Conservation (phyloP, 306 rosid genomes). For the Begonia masoniana region DNA sequence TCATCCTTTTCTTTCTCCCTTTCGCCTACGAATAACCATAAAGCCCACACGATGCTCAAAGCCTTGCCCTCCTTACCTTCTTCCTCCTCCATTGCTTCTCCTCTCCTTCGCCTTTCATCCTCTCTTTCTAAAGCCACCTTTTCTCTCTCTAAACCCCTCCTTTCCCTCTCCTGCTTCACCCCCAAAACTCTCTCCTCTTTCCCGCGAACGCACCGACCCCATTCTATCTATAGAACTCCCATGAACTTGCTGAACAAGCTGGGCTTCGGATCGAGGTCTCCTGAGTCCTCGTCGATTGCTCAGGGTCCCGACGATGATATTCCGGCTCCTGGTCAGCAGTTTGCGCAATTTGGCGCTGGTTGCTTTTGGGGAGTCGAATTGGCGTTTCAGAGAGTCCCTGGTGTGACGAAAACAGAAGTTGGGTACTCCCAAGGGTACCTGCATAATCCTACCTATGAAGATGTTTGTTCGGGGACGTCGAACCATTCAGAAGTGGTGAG, state of each 20-base stretch:
- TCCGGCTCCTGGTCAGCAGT: slow-evolving; percentile 69
- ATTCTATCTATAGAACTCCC: slow-evolving; percentile 24
- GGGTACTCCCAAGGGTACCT: slow-evolving; percentile 72
- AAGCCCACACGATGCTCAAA: slow-evolving; percentile 32
- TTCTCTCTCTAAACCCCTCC: slow-evolving; percentile 31
- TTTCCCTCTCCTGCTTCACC: slow-evolving; percentile 5
- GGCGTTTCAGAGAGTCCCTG: slow-evolving; percentile 75
- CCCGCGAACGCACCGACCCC: slow-evolving; percentile 23
- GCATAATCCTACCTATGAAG: slow-evolving; percentile 71
- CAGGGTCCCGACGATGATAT: slow-evolving; percentile 76
- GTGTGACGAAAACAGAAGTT: slow-evolving; percentile 77
- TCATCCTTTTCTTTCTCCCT: too few relatives aligned
- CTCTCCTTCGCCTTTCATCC: slow-evolving; percentile 17
- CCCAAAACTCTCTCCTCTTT: slow-evolving; percentile 19
- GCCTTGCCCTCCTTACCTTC: slow-evolving; percentile 16
- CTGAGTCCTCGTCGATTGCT: slow-evolving; percentile 52
- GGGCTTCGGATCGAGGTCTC: slow-evolving; percentile 50
- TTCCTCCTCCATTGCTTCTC: slow-evolving; percentile 27
- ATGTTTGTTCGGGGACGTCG: slow-evolving; percentile 61
- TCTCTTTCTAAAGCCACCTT: slow-evolving; percentile 23
- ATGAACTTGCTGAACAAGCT: slow-evolving; percentile 74
- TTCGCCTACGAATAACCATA: not conserved
- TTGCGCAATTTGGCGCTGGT: slow-evolving; percentile 90
- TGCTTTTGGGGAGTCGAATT: slow-evolving; percentile 97
- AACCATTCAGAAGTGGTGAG: slow-evolving; percentile 74